Evolutionary conservation across 2,329 filamentous ascomycete genomes (phyloP).

Genomic region (Coniochaeta ligniaria): DNA sequence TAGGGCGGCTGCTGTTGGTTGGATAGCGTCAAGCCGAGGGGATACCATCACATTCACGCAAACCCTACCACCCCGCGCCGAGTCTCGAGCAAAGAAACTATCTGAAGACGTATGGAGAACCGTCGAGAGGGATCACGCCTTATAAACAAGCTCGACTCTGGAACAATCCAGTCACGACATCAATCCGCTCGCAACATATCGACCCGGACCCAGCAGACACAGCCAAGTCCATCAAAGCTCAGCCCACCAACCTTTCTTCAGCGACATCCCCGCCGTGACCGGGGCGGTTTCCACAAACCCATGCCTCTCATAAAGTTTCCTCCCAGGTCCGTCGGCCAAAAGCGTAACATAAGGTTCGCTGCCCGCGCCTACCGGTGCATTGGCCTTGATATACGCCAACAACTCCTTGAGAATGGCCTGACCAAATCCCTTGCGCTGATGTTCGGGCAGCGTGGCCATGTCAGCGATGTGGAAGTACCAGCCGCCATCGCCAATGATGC

Average conservation of each 20-base stretch:
- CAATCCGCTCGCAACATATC: neutral
- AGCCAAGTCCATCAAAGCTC: neutral
- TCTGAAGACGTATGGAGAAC: too few relatives aligned
- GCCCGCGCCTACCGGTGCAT: constrained; percentile 24
- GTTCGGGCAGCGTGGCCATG: constrained; percentile 39
- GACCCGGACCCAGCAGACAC: neutral
- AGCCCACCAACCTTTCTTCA: neutral
- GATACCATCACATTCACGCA: too few relatives aligned
- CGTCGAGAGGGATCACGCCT: too few relatives aligned
- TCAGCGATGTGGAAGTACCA: constrained; percentile 45
- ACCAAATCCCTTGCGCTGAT: constrained; percentile 39
- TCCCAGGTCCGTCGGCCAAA: constrained; percentile 35
- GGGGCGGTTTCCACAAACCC: constrained; percentile 34
- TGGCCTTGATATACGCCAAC: constrained; percentile 28
- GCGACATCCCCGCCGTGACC: constrained; percentile 27
- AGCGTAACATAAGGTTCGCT: constrained; percentile 31
- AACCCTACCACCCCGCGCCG: too few relatives aligned
- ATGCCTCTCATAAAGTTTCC: constrained; percentile 35
- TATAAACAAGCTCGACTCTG: too few relatives aligned
- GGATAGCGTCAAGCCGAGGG: too few relatives aligned
- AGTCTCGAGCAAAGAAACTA: too few relatives aligned
- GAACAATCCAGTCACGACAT: neutral
- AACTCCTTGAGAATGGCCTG: constrained; percentile 34
- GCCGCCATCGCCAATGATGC: constrained; percentile 41
- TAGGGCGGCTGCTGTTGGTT: too few relatives aligned